A percentile compares a stretch with the other conserved stretches of the same genome.
These are phyloP conservation scores for Triticum monococcum DNA, from an alignment of 176 grass and related monocot genomes.

Conservation along the genomic window DNA sequence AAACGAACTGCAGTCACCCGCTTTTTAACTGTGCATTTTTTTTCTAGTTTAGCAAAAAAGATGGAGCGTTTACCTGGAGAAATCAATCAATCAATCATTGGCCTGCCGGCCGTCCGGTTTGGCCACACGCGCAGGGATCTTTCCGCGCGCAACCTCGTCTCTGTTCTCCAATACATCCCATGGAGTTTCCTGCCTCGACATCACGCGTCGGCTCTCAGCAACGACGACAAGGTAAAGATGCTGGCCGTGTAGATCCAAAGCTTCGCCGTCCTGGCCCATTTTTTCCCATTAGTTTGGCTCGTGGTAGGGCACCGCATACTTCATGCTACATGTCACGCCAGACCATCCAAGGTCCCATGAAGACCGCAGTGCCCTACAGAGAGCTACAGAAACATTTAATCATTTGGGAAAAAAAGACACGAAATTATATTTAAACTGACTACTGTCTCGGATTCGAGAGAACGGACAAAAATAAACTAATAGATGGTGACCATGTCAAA, in stretches of 20 bases:
- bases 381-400: not conserved
- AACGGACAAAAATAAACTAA: not conserved
- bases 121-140: not conserved
- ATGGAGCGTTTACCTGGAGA: not conserved
- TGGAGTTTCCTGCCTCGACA: not conserved
- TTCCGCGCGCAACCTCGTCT: not conserved
- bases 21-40: no score
- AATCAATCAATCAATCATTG: conserved; percentile 5
- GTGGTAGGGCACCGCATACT: not conserved
- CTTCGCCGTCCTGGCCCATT: not conserved
- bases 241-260: conserved; percentile 17
- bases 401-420: no score
- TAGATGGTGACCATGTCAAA: not conserved
- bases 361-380: not conserved
- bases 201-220: not conserved
- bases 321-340: not conserved
- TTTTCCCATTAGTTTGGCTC: not conserved
- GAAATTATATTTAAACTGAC: not conserved
- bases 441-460: not conserved
- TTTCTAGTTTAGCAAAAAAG: no score
- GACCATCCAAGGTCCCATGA: not conserved
- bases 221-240: conserved; percentile 20
- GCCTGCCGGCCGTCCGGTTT: conserved; percentile 33
- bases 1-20: not conserved
- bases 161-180: not conserved